phyloP scores from a whole-genome alignment of 805 yeast genomes.

The Metschnikowia kunwiensis region DNA sequence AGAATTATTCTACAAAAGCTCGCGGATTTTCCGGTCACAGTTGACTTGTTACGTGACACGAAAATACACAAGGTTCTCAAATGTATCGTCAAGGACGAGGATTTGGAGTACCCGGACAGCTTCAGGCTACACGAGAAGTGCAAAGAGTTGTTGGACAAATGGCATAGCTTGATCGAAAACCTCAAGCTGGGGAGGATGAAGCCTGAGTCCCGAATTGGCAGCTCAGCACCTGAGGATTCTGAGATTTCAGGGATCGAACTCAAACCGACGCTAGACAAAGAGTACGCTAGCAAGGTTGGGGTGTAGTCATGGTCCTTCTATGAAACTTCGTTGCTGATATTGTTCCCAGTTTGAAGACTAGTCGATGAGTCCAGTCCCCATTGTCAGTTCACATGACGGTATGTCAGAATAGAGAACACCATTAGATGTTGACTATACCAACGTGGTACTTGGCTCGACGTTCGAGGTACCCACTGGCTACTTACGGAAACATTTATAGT shows the following conservation, averaged over 20 bases:
- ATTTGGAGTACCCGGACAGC: slow-evolving; percentile 41
- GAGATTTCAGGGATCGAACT: slow-evolving; percentile 14
- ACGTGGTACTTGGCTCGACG: too few relatives aligned
- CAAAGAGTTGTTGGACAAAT: slow-evolving; percentile 36
- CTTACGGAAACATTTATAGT: too few relatives aligned
- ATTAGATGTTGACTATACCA: too few relatives aligned
- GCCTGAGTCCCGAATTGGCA: slow-evolving; percentile 14
- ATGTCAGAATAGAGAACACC: too few relatives aligned
- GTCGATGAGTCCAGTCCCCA: too few relatives aligned
- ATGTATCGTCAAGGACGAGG: slow-evolving; percentile 41
- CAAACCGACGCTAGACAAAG: slow-evolving; percentile 7
- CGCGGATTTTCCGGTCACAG: slow-evolving; percentile 41
- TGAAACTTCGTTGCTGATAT: too few relatives aligned
- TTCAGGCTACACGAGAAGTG: slow-evolving; percentile 46
- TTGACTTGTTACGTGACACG: slow-evolving; percentile 40
- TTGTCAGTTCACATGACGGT: too few relatives aligned
- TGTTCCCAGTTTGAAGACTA: too few relatives aligned
- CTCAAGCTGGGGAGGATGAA: slow-evolving; percentile 32
- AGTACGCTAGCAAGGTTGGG: slow-evolving; percentile 8
- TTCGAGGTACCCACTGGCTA: too few relatives aligned
- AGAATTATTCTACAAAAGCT: slow-evolving; percentile 39
- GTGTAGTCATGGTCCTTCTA: too few relatives aligned
- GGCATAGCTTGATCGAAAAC: slow-evolving; percentile 38
- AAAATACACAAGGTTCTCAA: slow-evolving; percentile 52
- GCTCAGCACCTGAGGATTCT: slow-evolving; percentile 15